Evolutionary conservation across 1,139 yeast genomes (phyloP).

Genomic region (Kodamaea anthophila): DNA sequence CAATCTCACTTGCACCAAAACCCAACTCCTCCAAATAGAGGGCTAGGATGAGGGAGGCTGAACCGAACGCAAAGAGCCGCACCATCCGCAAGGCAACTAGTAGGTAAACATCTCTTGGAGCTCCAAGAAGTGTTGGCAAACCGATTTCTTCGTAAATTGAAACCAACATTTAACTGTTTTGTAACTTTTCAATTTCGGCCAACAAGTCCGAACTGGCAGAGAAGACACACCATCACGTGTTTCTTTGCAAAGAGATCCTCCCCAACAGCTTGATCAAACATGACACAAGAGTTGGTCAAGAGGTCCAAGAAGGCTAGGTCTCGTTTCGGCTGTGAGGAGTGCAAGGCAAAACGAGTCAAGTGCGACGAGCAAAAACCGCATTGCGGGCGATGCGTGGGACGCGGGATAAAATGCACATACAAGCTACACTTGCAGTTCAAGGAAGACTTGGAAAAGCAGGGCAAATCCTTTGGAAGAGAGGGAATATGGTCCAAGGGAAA

Average conservation of each 20-base stretch:
- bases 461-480: constrained; percentile 27
- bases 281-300: constrained; percentile 2
- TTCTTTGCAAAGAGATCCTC: background rate
- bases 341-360: constrained; percentile 21
- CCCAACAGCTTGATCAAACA: too few relatives aligned
- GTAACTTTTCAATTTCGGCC: too few relatives aligned
- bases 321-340: constrained; percentile 14
- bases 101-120: constrained; percentile 26
- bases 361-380: constrained; percentile 43
- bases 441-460: constrained; percentile 25
- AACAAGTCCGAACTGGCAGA: too few relatives aligned
- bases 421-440: constrained; percentile 19
- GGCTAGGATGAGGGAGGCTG: constrained; percentile 35
- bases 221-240: background rate
- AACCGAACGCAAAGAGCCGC: constrained; percentile 37
- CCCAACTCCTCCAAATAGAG: constrained; percentile 28
- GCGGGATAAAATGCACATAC: constrained; percentile 23
- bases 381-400: constrained; percentile 31
- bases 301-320: constrained; percentile 8
- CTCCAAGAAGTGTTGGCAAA: constrained; percentile 17
- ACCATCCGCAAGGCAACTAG: constrained; percentile 30
- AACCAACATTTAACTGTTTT: too few relatives aligned
- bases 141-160: constrained; percentile 29
- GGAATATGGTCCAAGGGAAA: constrained; percentile 22
- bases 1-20: constrained; percentile 27